Evolutionary conservation across 2,329 filamentous ascomycete species (phyloP).

Genomic region (Paracoccidioides lutzii): DNA sequence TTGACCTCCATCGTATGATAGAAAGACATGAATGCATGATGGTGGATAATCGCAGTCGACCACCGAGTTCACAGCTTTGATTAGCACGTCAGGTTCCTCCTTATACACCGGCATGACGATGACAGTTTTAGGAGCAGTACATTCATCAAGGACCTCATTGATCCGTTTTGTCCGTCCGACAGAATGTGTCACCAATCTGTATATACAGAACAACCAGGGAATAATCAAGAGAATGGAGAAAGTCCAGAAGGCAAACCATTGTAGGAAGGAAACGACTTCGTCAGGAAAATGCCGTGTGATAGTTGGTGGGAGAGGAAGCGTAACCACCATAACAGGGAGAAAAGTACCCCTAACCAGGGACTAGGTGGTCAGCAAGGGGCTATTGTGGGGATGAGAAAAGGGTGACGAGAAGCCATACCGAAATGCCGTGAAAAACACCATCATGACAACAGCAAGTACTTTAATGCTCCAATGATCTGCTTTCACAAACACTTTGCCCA

Average conservation of each 20-base stretch:
- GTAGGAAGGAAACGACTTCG: constrained; percentile 56
- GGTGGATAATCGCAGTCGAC: constrained; percentile 89
- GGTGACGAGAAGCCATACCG: constrained; percentile 42
- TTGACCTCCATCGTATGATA: constrained; percentile 85
- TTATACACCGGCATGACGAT: constrained; percentile 97
- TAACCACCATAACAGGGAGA: constrained; percentile 87
- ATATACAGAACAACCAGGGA: constrained; percentile 88
- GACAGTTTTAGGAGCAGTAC: constrained; percentile 81
- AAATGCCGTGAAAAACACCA: constrained; percentile 57
- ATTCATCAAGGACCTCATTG: constrained; percentile 71
- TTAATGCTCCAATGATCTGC: constrained; percentile 78
- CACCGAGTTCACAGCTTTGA: constrained; percentile 80
- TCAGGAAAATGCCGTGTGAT: constrained; percentile 61
- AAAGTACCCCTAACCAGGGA: constrained; percentile 54
- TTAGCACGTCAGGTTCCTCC: constrained; percentile 69
- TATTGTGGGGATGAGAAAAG: neutral
- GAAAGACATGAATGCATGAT: constrained; percentile 83
- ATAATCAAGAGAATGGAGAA: constrained; percentile 75
- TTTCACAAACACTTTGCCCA: constrained; percentile 77
- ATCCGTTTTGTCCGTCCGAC: constrained; percentile 71
- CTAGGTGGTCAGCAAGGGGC: constrained; percentile 5
- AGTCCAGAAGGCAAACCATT: constrained; percentile 93
- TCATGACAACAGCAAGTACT: constrained; percentile 63
- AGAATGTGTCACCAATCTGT: constrained; percentile 76
- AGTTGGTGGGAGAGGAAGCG: constrained; percentile 63